Evolutionary conservation across 306 rosid genomes (phyloP), one percentile per base, ranked within the genome.

Genomic region (Castanospermum australe): DNA sequence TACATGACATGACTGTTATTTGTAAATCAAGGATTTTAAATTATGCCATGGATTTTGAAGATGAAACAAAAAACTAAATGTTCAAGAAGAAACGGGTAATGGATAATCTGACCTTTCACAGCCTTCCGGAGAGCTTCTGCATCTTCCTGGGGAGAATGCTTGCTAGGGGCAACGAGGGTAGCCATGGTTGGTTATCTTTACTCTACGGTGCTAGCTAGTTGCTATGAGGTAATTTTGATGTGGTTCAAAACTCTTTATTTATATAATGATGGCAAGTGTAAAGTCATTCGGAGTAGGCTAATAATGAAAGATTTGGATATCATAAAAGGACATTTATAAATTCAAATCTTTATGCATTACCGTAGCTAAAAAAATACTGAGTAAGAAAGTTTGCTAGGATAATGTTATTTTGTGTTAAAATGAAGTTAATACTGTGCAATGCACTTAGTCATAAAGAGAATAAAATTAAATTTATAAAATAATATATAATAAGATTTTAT

Each of bases 121-220:
- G 93, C 86, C n/a, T 66, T 85, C 33, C 73, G 47, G 62, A 91
- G 86, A 84, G 71, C 80, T 51, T 89, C 86, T 1, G 97, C 93
- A 77, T 87, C 97, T 38, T 82, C 89, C 44, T 14, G 11, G 0
- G 92, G 84, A 65, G 86, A 83, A 66, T 75, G 68, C 39, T 72
- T 50, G 5, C 9, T 55, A 36, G 77, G 73, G 65, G 75, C 84
- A 79, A 68, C 20, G 14, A 87, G 65, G 38, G 93, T 84, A 36
- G 92, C 86, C 96, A 90, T 87, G 64, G 32, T 52, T 72, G 56
- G 12, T 6, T 25, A 20, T 50, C 54, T 8, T 47, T 63, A 13
- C 51, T 20, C 64, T 76, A 15, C 35, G n/a, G 52, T 63, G 11
- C 55, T 67, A 11, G 11, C 72, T 11, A 22, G 71, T 36, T 7